Conservation (phyloP, 179 eudicot genomes). For the Sideroxylon spinosum region DNA sequence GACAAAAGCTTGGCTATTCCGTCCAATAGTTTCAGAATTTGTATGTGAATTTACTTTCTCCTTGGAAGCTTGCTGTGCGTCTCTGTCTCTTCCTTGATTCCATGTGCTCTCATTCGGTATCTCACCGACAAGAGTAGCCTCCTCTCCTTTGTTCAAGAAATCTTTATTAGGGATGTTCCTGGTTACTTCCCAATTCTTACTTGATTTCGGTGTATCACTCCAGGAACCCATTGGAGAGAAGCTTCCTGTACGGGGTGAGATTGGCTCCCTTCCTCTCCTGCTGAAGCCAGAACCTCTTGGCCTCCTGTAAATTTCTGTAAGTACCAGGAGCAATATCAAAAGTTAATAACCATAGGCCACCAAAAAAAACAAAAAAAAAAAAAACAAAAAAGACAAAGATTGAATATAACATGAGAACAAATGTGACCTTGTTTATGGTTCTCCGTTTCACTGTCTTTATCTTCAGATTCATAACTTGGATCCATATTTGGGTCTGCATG, state of each 20-base stretch:
- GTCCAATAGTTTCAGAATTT: slow-evolving; percentile 28
- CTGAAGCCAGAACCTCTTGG: slow-evolving; percentile 47
- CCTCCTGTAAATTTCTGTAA: slow-evolving; percentile 49
- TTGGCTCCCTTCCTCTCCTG: slow-evolving; percentile 57
- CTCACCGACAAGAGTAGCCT: slow-evolving; percentile 32
- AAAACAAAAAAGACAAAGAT: not conserved
- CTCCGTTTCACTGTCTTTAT: slow-evolving; percentile 60
- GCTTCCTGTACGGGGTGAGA: slow-evolving; percentile 62
- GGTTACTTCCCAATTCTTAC: slow-evolving; percentile 46
- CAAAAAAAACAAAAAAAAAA: not conserved
- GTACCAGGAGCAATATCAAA: slow-evolving; percentile 14
- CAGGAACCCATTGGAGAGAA: slow-evolving; percentile 53
- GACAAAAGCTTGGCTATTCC: slow-evolving; percentile 27
- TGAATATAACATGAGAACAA: slow-evolving; percentile 6
- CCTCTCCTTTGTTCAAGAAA: slow-evolving; percentile 45
- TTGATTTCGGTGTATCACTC: slow-evolving; percentile 49
- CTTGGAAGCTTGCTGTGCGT: slow-evolving; percentile 25
- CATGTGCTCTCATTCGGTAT: slow-evolving; percentile 35
- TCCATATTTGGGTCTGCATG: slow-evolving; percentile 98
- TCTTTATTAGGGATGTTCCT: slow-evolving; percentile 44
- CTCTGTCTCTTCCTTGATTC: slow-evolving; percentile 46
- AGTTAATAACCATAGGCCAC: not conserved
- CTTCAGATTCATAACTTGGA: slow-evolving; percentile 78
- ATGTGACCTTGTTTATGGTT: slow-evolving; percentile 61
- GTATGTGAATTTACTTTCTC: slow-evolving; percentile 41